Percentiles rank a stretch among this genome's conserved stretches.
Conservation (phyloP, 257 asterid genomes). For the Lithospermum erythrorhizon region DNA sequence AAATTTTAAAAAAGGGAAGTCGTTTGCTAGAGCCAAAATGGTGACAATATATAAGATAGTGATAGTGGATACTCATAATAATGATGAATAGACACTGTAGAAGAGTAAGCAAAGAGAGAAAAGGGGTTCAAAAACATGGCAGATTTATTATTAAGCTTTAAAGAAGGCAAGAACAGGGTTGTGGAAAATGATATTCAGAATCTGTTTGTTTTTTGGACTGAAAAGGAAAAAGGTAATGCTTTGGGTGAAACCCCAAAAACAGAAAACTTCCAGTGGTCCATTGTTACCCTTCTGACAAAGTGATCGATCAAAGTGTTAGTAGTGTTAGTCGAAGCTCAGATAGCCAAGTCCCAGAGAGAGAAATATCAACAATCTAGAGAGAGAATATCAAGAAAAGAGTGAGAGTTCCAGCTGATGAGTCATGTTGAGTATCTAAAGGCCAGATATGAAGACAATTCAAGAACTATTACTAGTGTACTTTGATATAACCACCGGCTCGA, state of each 20-base stretch:
- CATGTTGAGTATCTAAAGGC: conserved; percentile 13
- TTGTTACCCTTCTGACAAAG: conserved; percentile 53
- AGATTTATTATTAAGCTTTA: conserved; percentile 18
- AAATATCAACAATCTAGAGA: neutral
- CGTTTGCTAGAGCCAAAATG: neutral
- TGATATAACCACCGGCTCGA: no score
- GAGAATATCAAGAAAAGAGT: conserved; percentile 1
- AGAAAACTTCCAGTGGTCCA: conserved; percentile 96
- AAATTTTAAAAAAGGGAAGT: neutral
- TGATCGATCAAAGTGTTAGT: conserved; percentile 49
- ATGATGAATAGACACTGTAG: conserved; percentile 52
- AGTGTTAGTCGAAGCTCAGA: conserved; percentile 24
- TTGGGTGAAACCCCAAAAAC: conserved; percentile 95
- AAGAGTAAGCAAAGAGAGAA: conserved; percentile 13
- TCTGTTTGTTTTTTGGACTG: conserved; percentile 52
- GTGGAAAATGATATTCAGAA: conserved; percentile 42
- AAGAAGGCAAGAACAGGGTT: conserved; percentile 32
- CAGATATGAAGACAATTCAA: conserved; percentile 25
- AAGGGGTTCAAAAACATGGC: conserved; percentile 7
- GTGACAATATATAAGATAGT: neutral
- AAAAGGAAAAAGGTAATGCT: conserved; percentile 56
- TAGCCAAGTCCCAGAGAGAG: conserved; percentile 1
- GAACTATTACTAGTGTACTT: no score
- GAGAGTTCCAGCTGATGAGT: conserved; percentile 5
- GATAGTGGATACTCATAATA: conserved; percentile 16